A percentile compares a stretch with the other conserved stretches of the same genome.
Conservation (phyloP, 2,329 filamentous ascomycete genomes). For the Penicillium sp. region DNA sequence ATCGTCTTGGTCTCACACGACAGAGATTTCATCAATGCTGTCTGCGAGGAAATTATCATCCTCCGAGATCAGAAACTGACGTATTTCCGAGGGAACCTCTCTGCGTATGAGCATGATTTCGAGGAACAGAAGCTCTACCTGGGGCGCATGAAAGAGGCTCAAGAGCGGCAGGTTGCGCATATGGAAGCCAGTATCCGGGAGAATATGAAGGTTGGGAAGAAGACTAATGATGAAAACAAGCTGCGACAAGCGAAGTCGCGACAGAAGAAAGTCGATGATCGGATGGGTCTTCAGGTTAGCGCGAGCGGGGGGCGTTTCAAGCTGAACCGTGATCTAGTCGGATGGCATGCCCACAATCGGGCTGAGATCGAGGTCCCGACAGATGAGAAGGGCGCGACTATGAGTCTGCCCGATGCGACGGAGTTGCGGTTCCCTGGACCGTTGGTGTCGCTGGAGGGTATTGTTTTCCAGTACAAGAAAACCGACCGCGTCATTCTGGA, state of each 20-base stretch:
- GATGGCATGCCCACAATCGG: slow-evolving; percentile 58
- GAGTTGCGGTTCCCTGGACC: slow-evolving; percentile 73
- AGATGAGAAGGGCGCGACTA: slow-evolving; percentile 57
- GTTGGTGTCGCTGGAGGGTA: slow-evolving; percentile 68
- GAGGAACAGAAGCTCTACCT: slow-evolving; percentile 65
- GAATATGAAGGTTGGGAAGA: slow-evolving; percentile 71
- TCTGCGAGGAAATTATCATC: slow-evolving; percentile 73
- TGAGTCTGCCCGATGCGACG: slow-evolving; percentile 60
- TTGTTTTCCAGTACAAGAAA: slow-evolving; percentile 61
- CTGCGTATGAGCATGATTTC: slow-evolving; percentile 66
- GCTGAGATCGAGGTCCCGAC: slow-evolving; percentile 69
- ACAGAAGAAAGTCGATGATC: slow-evolving; percentile 79
- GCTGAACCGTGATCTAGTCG: slow-evolving; percentile 68
- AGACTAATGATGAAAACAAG: slow-evolving; percentile 79
- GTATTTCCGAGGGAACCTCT: slow-evolving; percentile 72
- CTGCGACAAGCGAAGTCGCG: slow-evolving; percentile 79
- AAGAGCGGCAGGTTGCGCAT: slow-evolving; percentile 76
- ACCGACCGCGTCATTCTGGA: slow-evolving; percentile 52
- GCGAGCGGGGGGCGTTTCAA: slow-evolving; percentile 74
- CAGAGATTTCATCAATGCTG: slow-evolving; percentile 72
- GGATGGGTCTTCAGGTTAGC: slow-evolving; percentile 72
- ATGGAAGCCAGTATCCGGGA: slow-evolving; percentile 74
- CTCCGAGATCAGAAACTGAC: slow-evolving; percentile 68
- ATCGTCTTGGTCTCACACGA: slow-evolving; percentile 82
- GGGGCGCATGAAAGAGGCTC: slow-evolving; percentile 73